These are phyloP conservation scores for Pythium periplocum DNA, from an alignment of 352 stramenopile genomes.

Conservation along the genomic window DNA sequence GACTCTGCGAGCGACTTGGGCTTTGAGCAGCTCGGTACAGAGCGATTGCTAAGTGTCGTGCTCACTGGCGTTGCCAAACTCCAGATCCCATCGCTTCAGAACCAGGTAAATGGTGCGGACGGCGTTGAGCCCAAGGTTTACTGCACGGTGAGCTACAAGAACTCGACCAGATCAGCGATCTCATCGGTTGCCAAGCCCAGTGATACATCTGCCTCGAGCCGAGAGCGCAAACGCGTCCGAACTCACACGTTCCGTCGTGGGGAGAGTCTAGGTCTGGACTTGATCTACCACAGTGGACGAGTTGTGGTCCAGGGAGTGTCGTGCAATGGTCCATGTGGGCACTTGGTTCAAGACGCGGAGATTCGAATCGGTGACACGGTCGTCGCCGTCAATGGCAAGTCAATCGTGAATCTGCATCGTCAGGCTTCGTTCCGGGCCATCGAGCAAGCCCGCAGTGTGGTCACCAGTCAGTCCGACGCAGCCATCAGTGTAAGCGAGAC, in stretches of 20 bases:
- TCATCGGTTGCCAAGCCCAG: conserved; percentile 54
- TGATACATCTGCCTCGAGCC: not conserved
- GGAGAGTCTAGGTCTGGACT: conserved; percentile 63
- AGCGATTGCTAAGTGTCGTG: conserved; percentile 68
- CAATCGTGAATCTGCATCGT: conserved; percentile 78
- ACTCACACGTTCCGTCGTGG: conserved; percentile 56
- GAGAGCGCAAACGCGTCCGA: conserved; percentile 30
- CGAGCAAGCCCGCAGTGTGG: conserved; percentile 42
- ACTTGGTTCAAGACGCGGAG: conserved; percentile 54
- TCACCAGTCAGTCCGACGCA: conserved; percentile 14
- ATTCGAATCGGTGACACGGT: conserved; percentile 77
- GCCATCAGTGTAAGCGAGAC: conserved; percentile 6
- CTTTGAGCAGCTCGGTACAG: conserved; percentile 58
- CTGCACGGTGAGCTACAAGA: conserved; percentile 73
- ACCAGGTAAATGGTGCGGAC: not conserved
- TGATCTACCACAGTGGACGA: conserved; percentile 72
- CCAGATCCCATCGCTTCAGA: conserved; percentile 30
- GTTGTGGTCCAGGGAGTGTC: conserved; percentile 75
- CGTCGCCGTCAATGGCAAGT: conserved; percentile 67
- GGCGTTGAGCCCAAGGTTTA: conserved; percentile 62
- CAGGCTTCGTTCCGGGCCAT: conserved; percentile 78
- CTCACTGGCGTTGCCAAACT: conserved; percentile 73
- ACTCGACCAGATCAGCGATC: conserved; percentile 68
- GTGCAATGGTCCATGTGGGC: conserved; percentile 55
- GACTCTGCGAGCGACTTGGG: conserved; percentile 54